phyloP scores from a whole-genome alignment of 1,284 basidiomycete species.

The Naganishia sp. region DNA sequence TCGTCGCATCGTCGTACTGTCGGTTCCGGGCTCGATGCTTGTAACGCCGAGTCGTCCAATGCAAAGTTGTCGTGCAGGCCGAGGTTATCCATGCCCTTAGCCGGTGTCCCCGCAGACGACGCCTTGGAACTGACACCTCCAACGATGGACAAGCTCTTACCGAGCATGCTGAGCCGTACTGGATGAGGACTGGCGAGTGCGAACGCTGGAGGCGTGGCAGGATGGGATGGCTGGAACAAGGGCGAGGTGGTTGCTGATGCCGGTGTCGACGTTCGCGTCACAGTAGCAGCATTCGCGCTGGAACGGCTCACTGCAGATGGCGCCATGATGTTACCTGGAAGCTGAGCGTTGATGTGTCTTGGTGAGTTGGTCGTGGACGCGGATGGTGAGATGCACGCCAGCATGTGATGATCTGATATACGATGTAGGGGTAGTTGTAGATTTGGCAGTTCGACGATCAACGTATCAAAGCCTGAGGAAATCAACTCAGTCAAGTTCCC shows the following conservation, averaged over 20 bases:
- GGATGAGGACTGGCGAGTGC: slow-evolving; percentile 22
- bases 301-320: slow-evolving; percentile 3
- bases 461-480: neutral
- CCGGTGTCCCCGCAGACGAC: slow-evolving; percentile 11
- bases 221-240: slow-evolving; percentile 25
- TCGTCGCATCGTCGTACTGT: slow-evolving; percentile 14
- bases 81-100: slow-evolving; percentile 6
- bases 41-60: slow-evolving; percentile 7
- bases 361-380: slow-evolving; percentile 29
- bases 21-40: slow-evolving; percentile 10
- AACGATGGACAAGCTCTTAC: slow-evolving; percentile 9
- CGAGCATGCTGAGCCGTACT: slow-evolving; percentile 14
- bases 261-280: slow-evolving; percentile 13
- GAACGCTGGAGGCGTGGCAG: slow-evolving; percentile 26
- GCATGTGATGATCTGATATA: slow-evolving; percentile 7
- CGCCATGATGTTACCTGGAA: slow-evolving; percentile 3
- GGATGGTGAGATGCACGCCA: slow-evolving; percentile 31
- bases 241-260: slow-evolving; percentile 29
- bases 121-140: slow-evolving; percentile 12
- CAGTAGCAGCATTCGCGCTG: slow-evolving; percentile 1
- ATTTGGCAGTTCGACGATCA: neutral
- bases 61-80: slow-evolving; percentile 1
- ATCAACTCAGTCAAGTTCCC: neutral
- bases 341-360: slow-evolving; percentile 13
- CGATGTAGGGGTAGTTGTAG: neutral